Base-by-base conservation (phyloP, 257 asterid genomes). In the Solanum lycopersicoides region DNA sequence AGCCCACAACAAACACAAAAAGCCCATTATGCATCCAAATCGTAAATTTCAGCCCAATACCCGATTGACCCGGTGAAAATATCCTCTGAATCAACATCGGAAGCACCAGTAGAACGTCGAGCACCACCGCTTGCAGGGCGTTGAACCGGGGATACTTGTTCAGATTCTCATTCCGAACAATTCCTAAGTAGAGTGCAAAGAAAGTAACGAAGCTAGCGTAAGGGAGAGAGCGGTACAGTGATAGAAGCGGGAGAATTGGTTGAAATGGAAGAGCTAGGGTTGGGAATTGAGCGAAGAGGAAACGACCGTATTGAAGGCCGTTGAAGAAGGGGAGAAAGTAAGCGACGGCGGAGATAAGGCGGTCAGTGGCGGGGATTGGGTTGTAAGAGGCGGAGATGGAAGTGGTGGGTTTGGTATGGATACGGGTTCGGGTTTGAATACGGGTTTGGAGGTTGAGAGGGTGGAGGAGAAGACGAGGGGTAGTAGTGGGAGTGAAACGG, bases 251-350 rank as follows among this genome's bases (percentile, higher is more conserved):
- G 87, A 95, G 79, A n/a, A 97, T 87, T 4, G 99, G 98, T 85
- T 93, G 93, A 76, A 97, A 90, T 0, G 99, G 99, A 25, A 88
- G 63, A 37, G 98, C 95, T 23, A 95, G 87, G 60, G 88, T 4
- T 0, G 99, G 99, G 93, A 88, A 97, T 80, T 91, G 94, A 7
- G 95, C 45, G 93, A 97, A 92, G 30, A 97, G 94, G 94, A 92
- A 97, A 4, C 98, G 96, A 8, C 98, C 97, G 92, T 97, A 97
- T 63, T 96, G 97, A 87, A 97, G 91, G 89, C 98, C 95, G 90
- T 97, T 95, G 95, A 95, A 91, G 88, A 97, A 90, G 3, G 99
- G 99, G 88, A 97, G 95, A 86, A 95, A 95, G 92, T 95, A 97
- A n/a, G 99, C 89, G 0, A 91, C 95, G 80, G 98, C 95, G 79